phyloP scores from a whole-genome alignment of 306 rosid species.

The Cotoneaster glaucophyllus region DNA sequence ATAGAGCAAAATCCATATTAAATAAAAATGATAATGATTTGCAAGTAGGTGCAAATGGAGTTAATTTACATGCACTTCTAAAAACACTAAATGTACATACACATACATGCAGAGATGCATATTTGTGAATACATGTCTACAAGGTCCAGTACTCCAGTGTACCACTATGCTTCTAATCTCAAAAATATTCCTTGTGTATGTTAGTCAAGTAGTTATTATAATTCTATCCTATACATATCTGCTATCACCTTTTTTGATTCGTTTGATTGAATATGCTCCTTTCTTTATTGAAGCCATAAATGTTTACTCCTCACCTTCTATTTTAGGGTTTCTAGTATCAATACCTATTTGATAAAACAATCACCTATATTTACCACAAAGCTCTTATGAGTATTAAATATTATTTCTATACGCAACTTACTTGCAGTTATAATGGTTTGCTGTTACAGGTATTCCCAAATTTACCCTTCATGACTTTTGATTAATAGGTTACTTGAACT shows the following conservation, averaged over 20 bases:
- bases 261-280: neutral
- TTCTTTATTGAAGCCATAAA: neutral
- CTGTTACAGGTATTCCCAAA: neutral
- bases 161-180: neutral
- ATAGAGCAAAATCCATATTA: conserved; percentile 15
- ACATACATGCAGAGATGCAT: neutral
- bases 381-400: neutral
- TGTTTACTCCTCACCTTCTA: neutral
- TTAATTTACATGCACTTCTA: neutral
- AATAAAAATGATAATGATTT: neutral
- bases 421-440: neutral
- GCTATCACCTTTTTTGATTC: neutral
- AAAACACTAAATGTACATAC: neutral
- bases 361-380: neutral
- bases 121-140: neutral
- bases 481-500: neutral
- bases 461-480: neutral
- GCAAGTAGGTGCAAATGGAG: neutral
- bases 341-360: neutral
- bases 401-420: neutral
- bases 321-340: neutral
- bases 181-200: neutral
- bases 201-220: neutral
- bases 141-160: neutral
- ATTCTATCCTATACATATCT: neutral